Evolutionary conservation across 140 eudicot genomes (phyloP), one percentile per base, ranked within the genome.

Genomic region (Anethum foeniculum): DNA sequence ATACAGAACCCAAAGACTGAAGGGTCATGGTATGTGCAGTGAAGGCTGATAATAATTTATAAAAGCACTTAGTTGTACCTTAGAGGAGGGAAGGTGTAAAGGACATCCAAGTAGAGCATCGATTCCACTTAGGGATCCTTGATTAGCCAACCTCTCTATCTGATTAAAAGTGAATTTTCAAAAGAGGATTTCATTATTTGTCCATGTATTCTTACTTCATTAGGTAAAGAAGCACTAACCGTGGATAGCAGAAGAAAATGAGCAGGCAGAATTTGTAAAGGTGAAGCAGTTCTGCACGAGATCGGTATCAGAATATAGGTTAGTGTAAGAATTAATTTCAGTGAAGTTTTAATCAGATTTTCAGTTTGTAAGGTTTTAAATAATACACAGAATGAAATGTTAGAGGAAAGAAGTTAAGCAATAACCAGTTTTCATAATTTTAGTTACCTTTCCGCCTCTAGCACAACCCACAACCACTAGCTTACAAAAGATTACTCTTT

Each of bases 51-150:
- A 60, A 79, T 21, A 51, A 44, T 43, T 47, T 52, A 56, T 28
- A 46, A 23, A 46, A 32, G 77, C 71, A 46, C 48, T 77, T 11
- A 80, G 73, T 36, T 79, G 82, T 78, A 90, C 97, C 93, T 89
- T 90, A 73, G 96, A 86, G 84, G 93, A 90, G 73, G 97, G 97
- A 83, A 93, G 96, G 82, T 90, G 93, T 79, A 93, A 76, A 79
- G 97, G 97, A 82, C 96, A 93, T 54, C 97, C 97, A 28, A 93
- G 92, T 80, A 93, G 89, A 77, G 97, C 97, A 80, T 93, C 97
- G 74, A 93, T 90, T 83, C 97, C 97, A 54, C 87, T 89, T 47
- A 93, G 91, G 69, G 93, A 90, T 71, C 97, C 97, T 85, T 89
- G 92, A 88, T 93, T 93, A 73, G 94, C 84, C 87, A 89, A 79